phyloP scores from a whole-genome alignment of 257 asterid genomes.

The Verbena officinalis region DNA sequence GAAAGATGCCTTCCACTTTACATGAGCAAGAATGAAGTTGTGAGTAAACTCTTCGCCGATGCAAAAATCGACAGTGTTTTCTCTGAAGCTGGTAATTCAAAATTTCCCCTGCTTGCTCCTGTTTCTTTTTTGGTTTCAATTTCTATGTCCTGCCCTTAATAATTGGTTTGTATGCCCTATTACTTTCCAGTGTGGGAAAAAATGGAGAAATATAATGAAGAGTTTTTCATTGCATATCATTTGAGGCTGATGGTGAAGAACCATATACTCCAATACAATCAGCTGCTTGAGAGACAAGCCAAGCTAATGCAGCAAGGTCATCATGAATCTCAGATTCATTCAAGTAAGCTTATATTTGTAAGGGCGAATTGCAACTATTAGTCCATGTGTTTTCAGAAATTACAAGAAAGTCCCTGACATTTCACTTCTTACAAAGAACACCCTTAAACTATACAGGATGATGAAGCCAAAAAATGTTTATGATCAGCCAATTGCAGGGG shows the following conservation, averaged over 20 bases:
- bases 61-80: slow-evolving; percentile 87
- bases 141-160: slow-evolving; percentile 4
- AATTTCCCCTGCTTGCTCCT: background rate
- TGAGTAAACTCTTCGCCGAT: slow-evolving; percentile 58
- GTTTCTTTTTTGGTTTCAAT: background rate
- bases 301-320: slow-evolving; percentile 50
- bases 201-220: slow-evolving; percentile 79
- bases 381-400: too few species aligned
- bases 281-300: slow-evolving; percentile 64
- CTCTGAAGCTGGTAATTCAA: slow-evolving; percentile 74
- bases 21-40: slow-evolving; percentile 80
- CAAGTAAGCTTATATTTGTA: slow-evolving; percentile 50
- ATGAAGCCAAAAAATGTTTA: too few species aligned
- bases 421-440: too few species aligned
- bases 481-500: too few species aligned
- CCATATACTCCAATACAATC: slow-evolving; percentile 65
- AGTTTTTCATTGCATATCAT: slow-evolving; percentile 75
- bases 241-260: slow-evolving; percentile 66
- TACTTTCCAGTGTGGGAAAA: slow-evolving; percentile 79
- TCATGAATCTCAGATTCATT: slow-evolving; percentile 50
- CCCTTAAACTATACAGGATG: too few species aligned
- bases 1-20: slow-evolving; percentile 94
- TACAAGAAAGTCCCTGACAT: too few species aligned
- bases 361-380: too few species aligned
- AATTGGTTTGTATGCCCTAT: background rate